Conservation (phyloP, 176 grass and related monocot genomes). For the Pontederia paniculata region DNA sequence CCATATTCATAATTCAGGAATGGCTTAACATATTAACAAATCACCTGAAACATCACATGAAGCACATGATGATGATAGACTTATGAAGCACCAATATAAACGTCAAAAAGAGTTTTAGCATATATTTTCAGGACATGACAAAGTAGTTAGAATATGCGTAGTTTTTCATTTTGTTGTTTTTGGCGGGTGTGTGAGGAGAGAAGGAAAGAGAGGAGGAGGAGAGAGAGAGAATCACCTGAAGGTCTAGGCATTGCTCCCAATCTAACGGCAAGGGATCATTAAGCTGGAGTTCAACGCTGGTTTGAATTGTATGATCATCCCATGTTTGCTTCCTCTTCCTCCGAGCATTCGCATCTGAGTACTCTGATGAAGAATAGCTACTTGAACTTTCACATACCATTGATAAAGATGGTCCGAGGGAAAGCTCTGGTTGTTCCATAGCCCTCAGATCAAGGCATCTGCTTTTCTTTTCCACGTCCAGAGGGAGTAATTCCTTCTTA, state of each 20-base stretch:
- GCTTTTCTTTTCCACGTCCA: slow-evolving; percentile 13
- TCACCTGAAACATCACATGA: too few species aligned
- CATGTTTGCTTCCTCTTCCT: slow-evolving; percentile 77
- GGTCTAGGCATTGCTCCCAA: slow-evolving; percentile 97
- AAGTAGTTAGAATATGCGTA: too few species aligned
- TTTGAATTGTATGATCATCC: slow-evolving; percentile 30
- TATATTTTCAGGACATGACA: too few species aligned
- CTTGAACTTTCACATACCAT: slow-evolving; percentile 14
- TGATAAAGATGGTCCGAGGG: slow-evolving; percentile 36
- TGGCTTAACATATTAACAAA: too few species aligned
- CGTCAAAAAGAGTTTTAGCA: too few species aligned
- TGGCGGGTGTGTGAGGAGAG: background rate
- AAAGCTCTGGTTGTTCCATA: slow-evolving; percentile 50
- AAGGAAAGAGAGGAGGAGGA: background rate
- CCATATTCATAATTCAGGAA: too few species aligned
- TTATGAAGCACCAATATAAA: too few species aligned
- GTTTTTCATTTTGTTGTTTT: background rate
- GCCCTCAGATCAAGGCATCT: slow-evolving; percentile 14
- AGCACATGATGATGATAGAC: too few species aligned
- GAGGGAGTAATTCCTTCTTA: background rate
- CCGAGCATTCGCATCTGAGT: slow-evolving; percentile 40
- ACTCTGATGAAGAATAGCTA: slow-evolving; percentile 41
- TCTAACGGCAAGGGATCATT: slow-evolving; percentile 62
- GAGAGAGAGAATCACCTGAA: slow-evolving; percentile 37
- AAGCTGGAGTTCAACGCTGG: slow-evolving; percentile 63